A percentile compares a stretch with the other conserved stretches of the same genome.
These are phyloP conservation scores for Podila epicladia DNA, from an alignment of 192 early-diverging fungal species.

Conservation along the genomic window DNA sequence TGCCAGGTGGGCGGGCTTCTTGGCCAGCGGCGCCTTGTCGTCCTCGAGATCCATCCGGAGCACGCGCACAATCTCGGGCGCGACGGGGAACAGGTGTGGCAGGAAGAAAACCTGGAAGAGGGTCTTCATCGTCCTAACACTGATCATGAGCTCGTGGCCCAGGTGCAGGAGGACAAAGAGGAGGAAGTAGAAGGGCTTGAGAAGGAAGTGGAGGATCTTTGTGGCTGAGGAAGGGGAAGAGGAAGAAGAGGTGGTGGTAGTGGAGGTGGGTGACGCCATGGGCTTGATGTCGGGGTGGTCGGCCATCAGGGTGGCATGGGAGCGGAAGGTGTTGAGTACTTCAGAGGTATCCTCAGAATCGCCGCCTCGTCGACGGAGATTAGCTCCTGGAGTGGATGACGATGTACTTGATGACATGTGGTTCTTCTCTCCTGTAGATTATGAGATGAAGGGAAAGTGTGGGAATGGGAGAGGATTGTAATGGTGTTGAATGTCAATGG, in stretches of 20 bases:
- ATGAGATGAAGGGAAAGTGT: neutral
- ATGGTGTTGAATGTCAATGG: too few relatives aligned
- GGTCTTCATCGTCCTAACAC: constrained; percentile 34
- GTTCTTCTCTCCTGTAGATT: neutral
- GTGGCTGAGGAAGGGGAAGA: neutral
- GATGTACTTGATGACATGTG: neutral
- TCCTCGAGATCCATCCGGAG: constrained; percentile 15
- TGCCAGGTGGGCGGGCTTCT: constrained; percentile 33
- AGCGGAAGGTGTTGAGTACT: constrained; percentile 11
- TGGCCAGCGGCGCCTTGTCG: constrained; percentile 5
- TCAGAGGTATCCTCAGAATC: neutral
- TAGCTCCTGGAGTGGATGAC: neutral
- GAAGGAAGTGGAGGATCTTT: constrained; percentile 17
- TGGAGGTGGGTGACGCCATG: constrained; percentile 4
- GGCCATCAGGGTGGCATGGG: constrained; percentile 17
- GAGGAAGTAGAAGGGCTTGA: constrained; percentile 41
- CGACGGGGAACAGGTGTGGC: constrained; percentile 18
- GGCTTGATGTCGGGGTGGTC: constrained; percentile 35
- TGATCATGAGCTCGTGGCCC: constrained; percentile 23
- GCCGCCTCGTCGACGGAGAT: neutral
- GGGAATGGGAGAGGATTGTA: neutral
- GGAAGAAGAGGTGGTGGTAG: neutral
- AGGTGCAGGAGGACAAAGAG: constrained; percentile 33
- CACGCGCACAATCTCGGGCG: constrained; percentile 25
- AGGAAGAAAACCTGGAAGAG: constrained; percentile 30